Percentiles rank a stretch among this genome's conserved stretches.
Conservation (phyloP, 495 filamentous ascomycete species). For the Polyplosphaeria fusca region DNA sequence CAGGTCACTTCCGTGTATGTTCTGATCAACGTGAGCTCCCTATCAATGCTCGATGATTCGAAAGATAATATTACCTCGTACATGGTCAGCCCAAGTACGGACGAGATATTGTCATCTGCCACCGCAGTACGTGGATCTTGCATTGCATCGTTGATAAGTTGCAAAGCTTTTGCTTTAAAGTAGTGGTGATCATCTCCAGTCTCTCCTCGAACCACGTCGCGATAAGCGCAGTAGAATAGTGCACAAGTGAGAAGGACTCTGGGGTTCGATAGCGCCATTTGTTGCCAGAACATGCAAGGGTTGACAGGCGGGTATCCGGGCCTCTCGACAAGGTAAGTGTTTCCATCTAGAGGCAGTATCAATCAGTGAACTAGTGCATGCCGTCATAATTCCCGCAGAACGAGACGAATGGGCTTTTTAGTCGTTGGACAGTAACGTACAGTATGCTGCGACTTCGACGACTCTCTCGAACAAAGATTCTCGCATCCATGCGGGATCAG, state of each 20-base stretch:
- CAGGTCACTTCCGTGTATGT: constrained; percentile 9
- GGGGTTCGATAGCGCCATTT: constrained; percentile 1
- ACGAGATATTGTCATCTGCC: constrained; percentile 12
- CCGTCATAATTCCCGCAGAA: neutral
- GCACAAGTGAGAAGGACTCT: constrained; percentile 17
- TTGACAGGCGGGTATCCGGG: constrained; percentile 2
- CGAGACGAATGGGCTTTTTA: neutral
- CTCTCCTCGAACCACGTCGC: constrained; percentile 1
- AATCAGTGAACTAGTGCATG: neutral
- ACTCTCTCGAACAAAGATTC: constrained; percentile 3
- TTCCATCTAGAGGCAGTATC: neutral
- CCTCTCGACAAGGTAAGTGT: constrained; percentile 5
- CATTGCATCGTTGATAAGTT: constrained; percentile 14
- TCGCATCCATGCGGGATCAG: constrained; percentile 11
- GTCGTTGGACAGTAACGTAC: neutral
- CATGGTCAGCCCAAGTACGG: constrained; percentile 14
- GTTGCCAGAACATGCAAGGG: constrained; percentile 12
- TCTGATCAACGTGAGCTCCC: neutral
- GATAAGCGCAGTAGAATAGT: constrained; percentile 13
- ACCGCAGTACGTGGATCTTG: constrained; percentile 2
- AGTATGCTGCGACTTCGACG: constrained; percentile 4
- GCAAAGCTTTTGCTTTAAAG: constrained; percentile 8
- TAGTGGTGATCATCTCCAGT: constrained; percentile 7
- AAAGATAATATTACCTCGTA: constrained; percentile 10
- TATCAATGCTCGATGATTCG: neutral